Percentiles rank a stretch among this genome's conserved stretches.
Conservation (phyloP, 306 rosid species). For the Lupinus albus region DNA sequence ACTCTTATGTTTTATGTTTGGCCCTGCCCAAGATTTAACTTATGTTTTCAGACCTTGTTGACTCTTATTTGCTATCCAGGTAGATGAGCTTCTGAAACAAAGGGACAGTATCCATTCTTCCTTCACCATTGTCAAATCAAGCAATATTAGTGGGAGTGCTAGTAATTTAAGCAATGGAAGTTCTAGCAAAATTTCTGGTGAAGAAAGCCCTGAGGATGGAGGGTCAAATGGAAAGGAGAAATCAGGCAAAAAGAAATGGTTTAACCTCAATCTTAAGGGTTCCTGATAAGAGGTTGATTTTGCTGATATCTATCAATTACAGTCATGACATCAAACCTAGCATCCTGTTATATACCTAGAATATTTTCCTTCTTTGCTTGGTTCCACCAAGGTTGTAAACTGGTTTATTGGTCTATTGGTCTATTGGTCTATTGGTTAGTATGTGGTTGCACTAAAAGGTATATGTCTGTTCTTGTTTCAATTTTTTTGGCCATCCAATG, state of each 20-base stretch:
- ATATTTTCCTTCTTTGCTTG: constrained; percentile 43
- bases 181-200: constrained; percentile 68
- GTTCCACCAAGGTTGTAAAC: constrained; percentile 48
- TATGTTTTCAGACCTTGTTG: constrained; percentile 14
- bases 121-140: constrained; percentile 57
- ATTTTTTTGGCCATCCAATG: constrained; percentile 41
- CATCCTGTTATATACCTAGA: constrained; percentile 46
- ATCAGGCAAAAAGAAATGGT: constrained; percentile 93
- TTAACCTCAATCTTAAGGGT: constrained; percentile 74
- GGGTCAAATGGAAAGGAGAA: constrained; percentile 86
- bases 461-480: constrained; percentile 42
- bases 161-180: constrained; percentile 73
- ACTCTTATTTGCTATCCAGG: constrained; percentile 53
- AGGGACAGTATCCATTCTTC: constrained; percentile 82
- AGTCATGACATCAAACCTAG: constrained; percentile 39
- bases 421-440: constrained; percentile 31
- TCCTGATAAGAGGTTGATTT: constrained; percentile 62
- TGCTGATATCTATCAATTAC: constrained; percentile 33
- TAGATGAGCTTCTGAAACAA: constrained; percentile 93
- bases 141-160: constrained; percentile 46
- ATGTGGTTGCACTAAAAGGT: constrained; percentile 47
- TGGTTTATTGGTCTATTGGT: constrained; percentile 36
- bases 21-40: background rate
- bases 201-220: constrained; percentile 87
- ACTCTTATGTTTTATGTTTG: background rate